A percentile compares a stretch with the other conserved stretches of the same genome.
These are phyloP conservation scores for Xylariaceae sp. DNA, from an alignment of 2,329 filamentous ascomycete genomes.

Conservation along the genomic window DNA sequence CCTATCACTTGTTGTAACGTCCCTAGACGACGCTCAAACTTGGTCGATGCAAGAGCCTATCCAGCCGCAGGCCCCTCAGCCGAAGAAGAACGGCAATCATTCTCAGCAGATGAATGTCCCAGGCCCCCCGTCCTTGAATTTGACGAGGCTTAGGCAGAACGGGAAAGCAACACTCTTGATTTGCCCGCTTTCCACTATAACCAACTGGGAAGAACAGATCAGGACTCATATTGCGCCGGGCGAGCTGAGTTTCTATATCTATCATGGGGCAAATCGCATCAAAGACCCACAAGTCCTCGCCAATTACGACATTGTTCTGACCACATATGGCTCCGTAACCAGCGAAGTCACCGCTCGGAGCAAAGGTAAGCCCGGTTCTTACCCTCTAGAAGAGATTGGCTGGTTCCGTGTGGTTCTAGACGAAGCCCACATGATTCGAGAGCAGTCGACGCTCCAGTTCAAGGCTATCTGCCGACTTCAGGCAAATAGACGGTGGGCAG, in stretches of 20 bases:
- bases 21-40: conserved; percentile 55
- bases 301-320: conserved; percentile 79
- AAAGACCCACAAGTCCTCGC: conserved; percentile 66
- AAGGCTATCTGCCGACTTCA: conserved; percentile 78
- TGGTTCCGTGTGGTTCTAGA: conserved; percentile 95
- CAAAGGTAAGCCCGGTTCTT: conserved; percentile 55
- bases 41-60: conserved; percentile 57
- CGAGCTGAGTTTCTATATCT: conserved; percentile 70
- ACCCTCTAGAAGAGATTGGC: conserved; percentile 71
- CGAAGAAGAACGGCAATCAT: conserved; percentile 35
- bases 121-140: conserved; percentile 40
- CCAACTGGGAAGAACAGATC: conserved; percentile 94
- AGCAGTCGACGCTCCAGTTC: conserved; percentile 75
- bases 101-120: conserved; percentile 36
- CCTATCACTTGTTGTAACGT: conserved; percentile 69
- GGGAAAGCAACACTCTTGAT: conserved; percentile 79
- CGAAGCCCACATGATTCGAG: conserved; percentile 92
- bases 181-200: conserved; percentile 83
- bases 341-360: conserved; percentile 68
- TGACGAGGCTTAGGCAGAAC: conserved; percentile 59
- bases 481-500: conserved; percentile 84
- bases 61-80: conserved; percentile 41
- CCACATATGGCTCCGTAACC: conserved; percentile 85
- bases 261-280: conserved; percentile 76
- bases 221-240: conserved; percentile 69